A percentile compares a stretch with the other conserved stretches of the same genome.
phyloP scores from a whole-genome alignment of 2,329 filamentous ascomycete species.

The Massarina eburnea region DNA sequence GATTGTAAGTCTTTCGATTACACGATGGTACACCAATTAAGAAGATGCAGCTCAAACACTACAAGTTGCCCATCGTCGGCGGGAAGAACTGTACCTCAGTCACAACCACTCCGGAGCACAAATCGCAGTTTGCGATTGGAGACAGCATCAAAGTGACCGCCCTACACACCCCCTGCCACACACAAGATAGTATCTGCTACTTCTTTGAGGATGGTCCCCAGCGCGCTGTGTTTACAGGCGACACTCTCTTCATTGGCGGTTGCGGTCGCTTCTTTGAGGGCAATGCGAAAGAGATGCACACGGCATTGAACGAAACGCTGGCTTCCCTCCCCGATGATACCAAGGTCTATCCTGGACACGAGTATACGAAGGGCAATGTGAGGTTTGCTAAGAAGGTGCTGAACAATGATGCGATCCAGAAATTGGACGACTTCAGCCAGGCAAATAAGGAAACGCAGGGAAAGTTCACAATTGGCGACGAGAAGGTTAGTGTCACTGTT shows the following conservation, averaged over 20 bases:
- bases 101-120: constrained; percentile 72
- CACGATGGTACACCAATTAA: background rate
- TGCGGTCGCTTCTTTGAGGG: constrained; percentile 98
- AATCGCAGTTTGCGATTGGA: constrained; percentile 79
- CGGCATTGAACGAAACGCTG: constrained; percentile 83
- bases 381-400: constrained; percentile 80
- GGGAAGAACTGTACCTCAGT: constrained; percentile 84
- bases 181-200: constrained; percentile 97
- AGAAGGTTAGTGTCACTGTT: constrained; percentile 67
- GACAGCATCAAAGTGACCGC: constrained; percentile 77
- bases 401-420: constrained; percentile 71
- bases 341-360: constrained; percentile 90
- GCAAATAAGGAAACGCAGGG: constrained; percentile 87
- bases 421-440: constrained; percentile 74
- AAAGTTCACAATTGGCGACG: constrained; percentile 93
- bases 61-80: constrained; percentile 76
- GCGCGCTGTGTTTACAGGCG: constrained; percentile 88
- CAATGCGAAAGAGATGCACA: constrained; percentile 81
- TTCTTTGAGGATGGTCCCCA: constrained; percentile 79
- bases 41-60: constrained; percentile 55
- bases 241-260: constrained; percentile 93
- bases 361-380: constrained; percentile 97
- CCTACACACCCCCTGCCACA: constrained; percentile 96
- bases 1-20: constrained; percentile 55
- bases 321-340: constrained; percentile 84